Evolutionary conservation across 2,329 filamentous ascomycete genomes (phyloP).

Genomic region (Tolypocladium album): DNA sequence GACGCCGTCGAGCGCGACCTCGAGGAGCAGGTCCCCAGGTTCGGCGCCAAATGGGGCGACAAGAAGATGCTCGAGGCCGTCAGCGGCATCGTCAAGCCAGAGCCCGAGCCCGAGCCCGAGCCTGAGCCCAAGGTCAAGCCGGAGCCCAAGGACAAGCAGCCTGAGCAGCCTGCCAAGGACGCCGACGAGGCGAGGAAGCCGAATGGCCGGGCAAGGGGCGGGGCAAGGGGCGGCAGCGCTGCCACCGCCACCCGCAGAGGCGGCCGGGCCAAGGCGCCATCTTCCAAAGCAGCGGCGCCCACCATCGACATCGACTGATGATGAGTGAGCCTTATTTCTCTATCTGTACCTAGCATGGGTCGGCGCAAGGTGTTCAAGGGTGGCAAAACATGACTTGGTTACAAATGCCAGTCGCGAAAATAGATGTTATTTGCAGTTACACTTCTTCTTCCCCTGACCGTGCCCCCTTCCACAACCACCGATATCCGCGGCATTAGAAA

Average conservation of each 20-base stretch:
- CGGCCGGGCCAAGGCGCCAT: constrained; percentile 12
- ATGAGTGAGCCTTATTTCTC: not conserved
- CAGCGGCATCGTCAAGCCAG: constrained; percentile 29
- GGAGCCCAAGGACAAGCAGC: constrained; percentile 14
- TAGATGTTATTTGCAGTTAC: not conserved
- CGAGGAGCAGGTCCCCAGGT: constrained; percentile 24
- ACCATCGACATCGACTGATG: constrained; percentile 6
- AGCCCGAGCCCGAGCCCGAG: constrained; percentile 14
- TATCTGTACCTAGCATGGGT: constrained; percentile 1
- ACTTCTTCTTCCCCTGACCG: not conserved
- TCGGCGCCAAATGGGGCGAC: constrained; percentile 32
- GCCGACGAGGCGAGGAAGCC: constrained; percentile 17
- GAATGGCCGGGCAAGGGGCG: constrained; percentile 14
- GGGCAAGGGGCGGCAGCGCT: constrained; percentile 12
- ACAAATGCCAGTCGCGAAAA: not conserved
- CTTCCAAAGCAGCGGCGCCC: constrained; percentile 6
- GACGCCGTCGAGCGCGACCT: constrained; percentile 10
- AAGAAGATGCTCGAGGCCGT: constrained; percentile 34
- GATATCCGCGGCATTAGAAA: not conserved
- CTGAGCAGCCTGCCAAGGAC: constrained; percentile 4
- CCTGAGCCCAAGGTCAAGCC: constrained; percentile 13
- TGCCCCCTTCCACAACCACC: not conserved
- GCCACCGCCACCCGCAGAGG: constrained; percentile 15
- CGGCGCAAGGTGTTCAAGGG: constrained; percentile 1
- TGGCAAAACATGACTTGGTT: not conserved